Conservation (phyloP, 2,329 filamentous ascomycete species). For the Eurotiales sp. region DNA sequence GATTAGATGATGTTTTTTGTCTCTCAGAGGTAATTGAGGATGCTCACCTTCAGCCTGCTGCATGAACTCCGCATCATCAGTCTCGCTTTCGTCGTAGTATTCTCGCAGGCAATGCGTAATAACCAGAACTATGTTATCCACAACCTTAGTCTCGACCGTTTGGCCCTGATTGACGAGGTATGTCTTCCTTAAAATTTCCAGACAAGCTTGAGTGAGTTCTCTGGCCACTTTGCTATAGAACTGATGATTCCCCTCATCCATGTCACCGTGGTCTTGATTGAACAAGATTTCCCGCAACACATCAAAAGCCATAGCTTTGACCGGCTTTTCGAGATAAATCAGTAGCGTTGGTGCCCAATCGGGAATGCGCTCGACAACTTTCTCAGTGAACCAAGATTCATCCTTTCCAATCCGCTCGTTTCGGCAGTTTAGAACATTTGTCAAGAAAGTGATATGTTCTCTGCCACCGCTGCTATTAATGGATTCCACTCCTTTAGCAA, state of each 20-base stretch:
- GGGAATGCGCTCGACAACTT: slow-evolving; percentile 40
- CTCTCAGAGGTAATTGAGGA: not conserved
- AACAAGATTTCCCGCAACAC: slow-evolving; percentile 44
- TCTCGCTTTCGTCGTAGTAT: slow-evolving; percentile 34
- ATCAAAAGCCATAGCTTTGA: slow-evolving; percentile 45
- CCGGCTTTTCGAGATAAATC: slow-evolving; percentile 45
- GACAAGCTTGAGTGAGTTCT: slow-evolving; percentile 28
- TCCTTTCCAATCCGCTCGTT: slow-evolving; percentile 36
- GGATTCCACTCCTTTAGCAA: slow-evolving; percentile 46
- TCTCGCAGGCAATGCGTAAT: slow-evolving; percentile 35
- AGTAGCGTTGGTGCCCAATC: slow-evolving; percentile 53
- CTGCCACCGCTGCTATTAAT: slow-evolving; percentile 46
- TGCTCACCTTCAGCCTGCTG: slow-evolving; percentile 33
- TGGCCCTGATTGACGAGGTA: slow-evolving; percentile 26
- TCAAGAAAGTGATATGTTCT: slow-evolving; percentile 52
- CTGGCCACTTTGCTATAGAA: slow-evolving; percentile 29
- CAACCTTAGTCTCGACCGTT: slow-evolving; percentile 31
- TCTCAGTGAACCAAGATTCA: slow-evolving; percentile 30
- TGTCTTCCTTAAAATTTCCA: slow-evolving; percentile 30
- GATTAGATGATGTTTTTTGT: slow-evolving; percentile 11
- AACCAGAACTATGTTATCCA: slow-evolving; percentile 35
- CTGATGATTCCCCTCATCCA: slow-evolving; percentile 24
- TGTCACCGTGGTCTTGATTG: slow-evolving; percentile 29
- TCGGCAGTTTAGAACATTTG: slow-evolving; percentile 45
- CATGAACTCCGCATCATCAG: slow-evolving; percentile 33